Conservation (phyloP, 108 stramenopile species). For the Skeletonema marinoi region DNA sequence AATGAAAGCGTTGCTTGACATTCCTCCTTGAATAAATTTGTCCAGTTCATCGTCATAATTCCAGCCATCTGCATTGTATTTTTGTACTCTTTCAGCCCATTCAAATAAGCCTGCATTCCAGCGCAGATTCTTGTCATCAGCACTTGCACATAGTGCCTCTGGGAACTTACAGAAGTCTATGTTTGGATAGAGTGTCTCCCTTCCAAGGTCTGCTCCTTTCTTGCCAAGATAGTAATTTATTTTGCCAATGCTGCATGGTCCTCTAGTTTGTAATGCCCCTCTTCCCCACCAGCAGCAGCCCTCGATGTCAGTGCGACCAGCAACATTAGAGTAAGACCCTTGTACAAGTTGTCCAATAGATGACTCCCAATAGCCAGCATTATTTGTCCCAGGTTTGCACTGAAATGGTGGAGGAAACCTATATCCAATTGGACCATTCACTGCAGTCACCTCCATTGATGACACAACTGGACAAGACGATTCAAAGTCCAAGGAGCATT, state of each 20-base stretch:
- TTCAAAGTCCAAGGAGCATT: constrained; percentile 20
- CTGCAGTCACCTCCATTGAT: constrained; percentile 43
- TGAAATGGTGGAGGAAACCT: constrained; percentile 36
- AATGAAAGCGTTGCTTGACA: constrained; percentile 40
- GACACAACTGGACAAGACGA: constrained; percentile 43
- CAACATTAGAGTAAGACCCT: constrained; percentile 17
- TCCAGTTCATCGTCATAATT: constrained; percentile 26
- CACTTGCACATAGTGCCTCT: constrained; percentile 17
- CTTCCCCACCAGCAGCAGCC: constrained; percentile 30
- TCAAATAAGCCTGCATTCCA: constrained; percentile 35
- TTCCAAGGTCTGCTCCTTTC: constrained; percentile 2
- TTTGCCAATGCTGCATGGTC: constrained; percentile 16
- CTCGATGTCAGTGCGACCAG: constrained; percentile 38
- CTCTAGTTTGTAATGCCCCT: constrained; percentile 8
- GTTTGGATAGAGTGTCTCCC: constrained; percentile 1
- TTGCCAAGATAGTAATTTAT: constrained; percentile 25
- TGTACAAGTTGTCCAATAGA: neutral
- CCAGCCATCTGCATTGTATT: constrained; percentile 31
- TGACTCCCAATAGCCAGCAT: constrained; percentile 52
- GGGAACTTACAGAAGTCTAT: constrained; percentile 30
- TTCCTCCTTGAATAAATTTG: constrained; percentile 25
- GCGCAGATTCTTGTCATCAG: constrained; percentile 15
- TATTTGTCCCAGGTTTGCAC: constrained; percentile 28
- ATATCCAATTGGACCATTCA: constrained; percentile 14
- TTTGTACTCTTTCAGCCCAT: constrained; percentile 49